These are phyloP conservation scores for Dryas octopetala DNA, from an alignment of 306 rosid species.

Conservation along the genomic window DNA sequence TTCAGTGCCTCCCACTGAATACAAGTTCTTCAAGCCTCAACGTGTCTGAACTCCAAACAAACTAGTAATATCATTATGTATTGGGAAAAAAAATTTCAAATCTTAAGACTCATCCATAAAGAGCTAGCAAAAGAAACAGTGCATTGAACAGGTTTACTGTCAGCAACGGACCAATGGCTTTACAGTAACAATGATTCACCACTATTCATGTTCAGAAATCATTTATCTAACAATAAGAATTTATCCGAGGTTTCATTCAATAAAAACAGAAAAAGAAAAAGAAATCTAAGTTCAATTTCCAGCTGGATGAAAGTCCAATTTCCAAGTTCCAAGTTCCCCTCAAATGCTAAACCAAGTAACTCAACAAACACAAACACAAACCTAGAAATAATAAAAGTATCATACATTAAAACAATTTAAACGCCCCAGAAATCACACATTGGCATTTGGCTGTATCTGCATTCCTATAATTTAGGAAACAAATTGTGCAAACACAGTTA, in stretches of 20 bases:
- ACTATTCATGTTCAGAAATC: not conserved
- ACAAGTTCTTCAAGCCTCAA: not conserved
- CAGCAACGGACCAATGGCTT: not conserved
- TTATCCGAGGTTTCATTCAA: not conserved
- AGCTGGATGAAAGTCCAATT: not conserved
- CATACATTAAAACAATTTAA: not conserved
- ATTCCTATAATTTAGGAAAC: not conserved
- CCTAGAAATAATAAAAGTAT: not conserved
- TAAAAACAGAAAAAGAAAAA: not conserved
- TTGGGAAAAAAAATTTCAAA: not conserved
- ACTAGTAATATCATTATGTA: not conserved
- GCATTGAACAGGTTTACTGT: not conserved
- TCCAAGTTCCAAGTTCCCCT: not conserved
- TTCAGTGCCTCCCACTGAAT: not conserved
- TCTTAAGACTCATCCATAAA: not conserved
- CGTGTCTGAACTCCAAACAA: not conserved
- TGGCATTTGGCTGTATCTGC: not conserved
- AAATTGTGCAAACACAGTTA: not conserved
- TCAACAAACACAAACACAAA: not conserved
- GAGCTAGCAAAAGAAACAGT: not conserved
- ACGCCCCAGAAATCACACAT: not conserved
- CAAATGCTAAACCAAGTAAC: not conserved
- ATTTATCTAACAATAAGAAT: not conserved
- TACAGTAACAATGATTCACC: not conserved
- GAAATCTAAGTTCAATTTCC: not conserved